These are phyloP conservation scores for Hypsizygus marmoreus DNA, from an alignment of 768 basidiomycete genomes.

Conservation along the genomic window DNA sequence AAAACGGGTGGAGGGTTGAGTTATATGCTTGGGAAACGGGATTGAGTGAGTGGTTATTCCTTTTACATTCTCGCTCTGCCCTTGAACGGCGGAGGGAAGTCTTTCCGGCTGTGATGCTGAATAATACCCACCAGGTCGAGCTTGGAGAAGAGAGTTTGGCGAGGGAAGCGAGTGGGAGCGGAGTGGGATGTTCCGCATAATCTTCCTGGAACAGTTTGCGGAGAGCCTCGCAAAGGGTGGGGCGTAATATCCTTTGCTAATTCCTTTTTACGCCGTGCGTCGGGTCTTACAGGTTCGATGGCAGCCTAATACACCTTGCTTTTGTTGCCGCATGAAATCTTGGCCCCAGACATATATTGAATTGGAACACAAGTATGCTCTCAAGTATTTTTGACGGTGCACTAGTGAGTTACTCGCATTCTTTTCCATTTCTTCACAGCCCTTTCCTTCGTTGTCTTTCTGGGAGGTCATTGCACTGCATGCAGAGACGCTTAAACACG, in stretches of 20 bases:
- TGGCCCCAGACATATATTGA: too few relatives aligned
- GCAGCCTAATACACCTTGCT: background rate
- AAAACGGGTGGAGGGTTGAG: slow-evolving; percentile 93
- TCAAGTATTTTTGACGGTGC: too few relatives aligned
- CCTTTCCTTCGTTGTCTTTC: too few relatives aligned
- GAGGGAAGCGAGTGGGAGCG: slow-evolving; percentile 53
- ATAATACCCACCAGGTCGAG: slow-evolving; percentile 37
- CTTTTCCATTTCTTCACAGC: too few relatives aligned
- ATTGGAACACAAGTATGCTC: background rate
- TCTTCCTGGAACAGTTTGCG: slow-evolving; percentile 71
- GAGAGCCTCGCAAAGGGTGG: slow-evolving; percentile 51
- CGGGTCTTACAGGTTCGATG: background rate
- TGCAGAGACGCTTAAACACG: too few relatives aligned
- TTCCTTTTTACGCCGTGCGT: too few relatives aligned
- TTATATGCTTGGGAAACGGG: slow-evolving; percentile 90
- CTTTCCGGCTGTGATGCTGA: background rate
- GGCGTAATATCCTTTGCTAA: slow-evolving; percentile 2
- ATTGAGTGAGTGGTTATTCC: slow-evolving; percentile 48
- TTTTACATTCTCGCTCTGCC: background rate
- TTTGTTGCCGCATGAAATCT: background rate
- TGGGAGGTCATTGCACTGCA: too few relatives aligned
- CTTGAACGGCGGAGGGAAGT: too few relatives aligned
- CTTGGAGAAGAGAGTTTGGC: slow-evolving; percentile 78
- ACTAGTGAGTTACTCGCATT: too few relatives aligned
- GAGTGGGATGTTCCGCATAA: slow-evolving; percentile 51